Percentiles rank a stretch among this genome's conserved stretches.
Conservation (phyloP, 345 rosid species). For the Gossypium ekmanianum region DNA sequence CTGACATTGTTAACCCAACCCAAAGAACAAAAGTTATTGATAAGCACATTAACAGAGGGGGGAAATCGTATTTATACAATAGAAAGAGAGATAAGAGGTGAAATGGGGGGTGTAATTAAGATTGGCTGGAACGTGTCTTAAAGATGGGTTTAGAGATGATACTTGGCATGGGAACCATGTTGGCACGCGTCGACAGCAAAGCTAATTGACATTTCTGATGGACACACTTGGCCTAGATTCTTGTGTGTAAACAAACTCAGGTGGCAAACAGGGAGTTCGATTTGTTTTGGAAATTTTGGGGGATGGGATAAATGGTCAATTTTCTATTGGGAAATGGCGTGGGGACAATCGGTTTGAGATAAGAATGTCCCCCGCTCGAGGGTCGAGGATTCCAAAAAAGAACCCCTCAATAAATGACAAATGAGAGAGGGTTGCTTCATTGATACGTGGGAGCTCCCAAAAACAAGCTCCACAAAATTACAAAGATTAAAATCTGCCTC, state of each 20-base stretch:
- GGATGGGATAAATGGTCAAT: conserved; percentile 10
- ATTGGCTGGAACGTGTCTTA: conserved; percentile 44
- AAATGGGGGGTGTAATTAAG: conserved; percentile 11
- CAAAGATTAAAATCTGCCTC: no score
- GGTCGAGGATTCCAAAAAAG: neutral
- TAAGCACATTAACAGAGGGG: conserved; percentile 11
- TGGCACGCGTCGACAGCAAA: conserved; percentile 40
- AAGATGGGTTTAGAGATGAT: conserved; percentile 18
- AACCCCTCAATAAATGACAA: conserved; percentile 4
- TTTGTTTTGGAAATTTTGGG: neutral
- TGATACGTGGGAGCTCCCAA: conserved; percentile 13
- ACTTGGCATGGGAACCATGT: conserved; percentile 42
- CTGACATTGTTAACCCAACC: conserved; percentile 18
- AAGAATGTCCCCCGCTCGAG: neutral
- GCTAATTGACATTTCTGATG: conserved; percentile 11
- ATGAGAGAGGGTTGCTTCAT: neutral
- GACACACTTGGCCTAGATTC: conserved; percentile 18
- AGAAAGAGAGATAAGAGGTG: conserved; percentile 12
- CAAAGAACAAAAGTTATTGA: conserved; percentile 12
- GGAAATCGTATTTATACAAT: conserved; percentile 13
- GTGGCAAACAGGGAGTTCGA: neutral
- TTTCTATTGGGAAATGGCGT: neutral
- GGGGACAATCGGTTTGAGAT: conserved; percentile 11
- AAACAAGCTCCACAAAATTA: no score
- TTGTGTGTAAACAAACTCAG: conserved; percentile 5